These are phyloP conservation scores for Hypoxylon cercidicola DNA, from an alignment of 495 filamentous ascomycete species.

Conservation along the genomic window DNA sequence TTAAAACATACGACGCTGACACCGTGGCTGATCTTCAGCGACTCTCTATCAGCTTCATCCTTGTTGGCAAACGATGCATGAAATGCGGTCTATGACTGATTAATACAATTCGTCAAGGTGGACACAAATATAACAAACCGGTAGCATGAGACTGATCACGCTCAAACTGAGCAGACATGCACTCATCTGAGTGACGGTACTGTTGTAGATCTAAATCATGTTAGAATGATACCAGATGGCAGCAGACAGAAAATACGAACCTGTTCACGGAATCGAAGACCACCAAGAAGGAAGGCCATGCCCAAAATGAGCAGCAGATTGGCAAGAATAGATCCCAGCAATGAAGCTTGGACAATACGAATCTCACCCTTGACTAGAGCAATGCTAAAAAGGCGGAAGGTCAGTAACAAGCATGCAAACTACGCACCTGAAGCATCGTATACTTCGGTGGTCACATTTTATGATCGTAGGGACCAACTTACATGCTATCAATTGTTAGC, in stretches of 20 bases:
- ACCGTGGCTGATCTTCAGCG: slow-evolving; percentile 85
- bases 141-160: slow-evolving; percentile 77
- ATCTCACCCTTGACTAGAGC: slow-evolving; percentile 82
- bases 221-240: slow-evolving; percentile 29
- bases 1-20: slow-evolving; percentile 78
- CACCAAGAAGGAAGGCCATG: slow-evolving; percentile 89
- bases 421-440: no score
- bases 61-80: slow-evolving; percentile 38
- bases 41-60: slow-evolving; percentile 69
- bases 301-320: slow-evolving; percentile 90
- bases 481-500: slow-evolving; percentile 26
- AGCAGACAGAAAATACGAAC: slow-evolving; percentile 48
- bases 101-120: background rate
- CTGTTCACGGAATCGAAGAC: slow-evolving; percentile 88
- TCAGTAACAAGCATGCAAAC: no score
- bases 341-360: slow-evolving; percentile 85
- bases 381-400: slow-evolving; percentile 59
- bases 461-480: no score
- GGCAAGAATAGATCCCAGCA: slow-evolving; percentile 87
- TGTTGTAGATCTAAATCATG: slow-evolving; percentile 82
- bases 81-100: slow-evolving; percentile 64
- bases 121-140: slow-evolving; percentile 35
- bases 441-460: no score
- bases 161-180: slow-evolving; percentile 89
- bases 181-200: slow-evolving; percentile 94